phyloP scores from a whole-genome alignment of 2,329 filamentous ascomycete species.

The Xenosphaeropsis pyriputrescens region DNA sequence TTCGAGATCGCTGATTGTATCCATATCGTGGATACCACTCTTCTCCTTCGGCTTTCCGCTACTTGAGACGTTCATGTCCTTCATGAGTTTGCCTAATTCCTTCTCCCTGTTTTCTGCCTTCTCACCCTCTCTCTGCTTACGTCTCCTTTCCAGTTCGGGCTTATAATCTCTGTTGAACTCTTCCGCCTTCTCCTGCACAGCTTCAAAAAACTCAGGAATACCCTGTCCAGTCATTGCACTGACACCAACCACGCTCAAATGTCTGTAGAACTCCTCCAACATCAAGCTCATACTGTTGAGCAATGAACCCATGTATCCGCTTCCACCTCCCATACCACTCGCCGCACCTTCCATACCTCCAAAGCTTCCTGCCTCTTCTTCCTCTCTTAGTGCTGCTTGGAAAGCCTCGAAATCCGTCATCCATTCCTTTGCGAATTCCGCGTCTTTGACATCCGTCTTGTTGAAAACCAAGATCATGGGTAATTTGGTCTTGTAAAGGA shows the following conservation, averaged over 20 bases:
- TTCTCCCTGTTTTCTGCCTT: constrained; percentile 60
- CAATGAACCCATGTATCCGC: constrained; percentile 90
- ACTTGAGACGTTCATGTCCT: constrained; percentile 59
- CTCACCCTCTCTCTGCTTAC: constrained; percentile 59
- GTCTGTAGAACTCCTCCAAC: constrained; percentile 93
- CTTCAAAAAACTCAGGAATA: constrained; percentile 84
- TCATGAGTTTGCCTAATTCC: constrained; percentile 88
- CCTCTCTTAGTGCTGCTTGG: constrained; percentile 66
- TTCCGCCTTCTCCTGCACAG: constrained; percentile 70
- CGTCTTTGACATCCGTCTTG: constrained; percentile 92
- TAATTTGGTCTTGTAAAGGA: constrained; percentile 95
- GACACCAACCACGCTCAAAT: constrained; percentile 84
- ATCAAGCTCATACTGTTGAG: constrained; percentile 97
- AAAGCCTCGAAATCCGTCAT: constrained; percentile 99
- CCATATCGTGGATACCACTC: constrained; percentile 20
- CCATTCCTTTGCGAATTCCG: constrained; percentile 89
- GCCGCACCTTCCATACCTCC: constrained; percentile 53
- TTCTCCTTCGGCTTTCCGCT: constrained; percentile 18
- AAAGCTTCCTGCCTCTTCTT: constrained; percentile 66
- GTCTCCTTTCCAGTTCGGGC: constrained; percentile 73
- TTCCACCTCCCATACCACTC: constrained; percentile 50
- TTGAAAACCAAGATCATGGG: constrained; percentile 99
- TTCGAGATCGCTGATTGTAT: constrained; percentile 19
- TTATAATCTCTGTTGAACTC: constrained; percentile 88
- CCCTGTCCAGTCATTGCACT: constrained; percentile 87